A percentile compares a stretch with the other conserved stretches of the same genome.
These are phyloP conservation scores for Protomyces inundatus DNA, from an alignment of 1,139 yeast genomes.

Conservation along the genomic window DNA sequence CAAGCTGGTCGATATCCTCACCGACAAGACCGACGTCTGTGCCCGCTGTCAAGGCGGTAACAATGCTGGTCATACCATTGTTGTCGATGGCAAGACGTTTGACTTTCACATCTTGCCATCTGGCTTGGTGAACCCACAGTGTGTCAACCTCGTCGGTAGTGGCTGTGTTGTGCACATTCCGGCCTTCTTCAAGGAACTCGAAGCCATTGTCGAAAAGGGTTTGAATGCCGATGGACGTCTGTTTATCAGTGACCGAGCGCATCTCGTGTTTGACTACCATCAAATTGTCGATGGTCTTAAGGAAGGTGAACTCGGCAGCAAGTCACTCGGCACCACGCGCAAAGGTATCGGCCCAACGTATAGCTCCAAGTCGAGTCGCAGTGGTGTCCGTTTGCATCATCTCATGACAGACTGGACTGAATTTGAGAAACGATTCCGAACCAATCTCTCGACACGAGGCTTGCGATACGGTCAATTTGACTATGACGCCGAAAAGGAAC, in stretches of 20 bases:
- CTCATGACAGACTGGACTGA: conserved; percentile 91
- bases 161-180: conserved; percentile 97
- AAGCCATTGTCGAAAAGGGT: conserved; percentile 70
- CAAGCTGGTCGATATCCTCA: conserved; percentile 85
- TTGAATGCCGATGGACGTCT: conserved; percentile 72
- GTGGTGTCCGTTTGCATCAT: conserved; percentile 96
- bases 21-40: conserved; percentile 91
- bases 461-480: conserved; percentile 92
- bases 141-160: conserved; percentile 83
- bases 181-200: conserved; percentile 82
- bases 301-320: conserved; percentile 82
- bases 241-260: conserved; percentile 89
- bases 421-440: conserved; percentile 69
- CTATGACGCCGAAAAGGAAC: conserved; percentile 74
- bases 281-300: conserved; percentile 93
- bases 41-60: conserved; percentile 96
- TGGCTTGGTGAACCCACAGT: conserved; percentile 81
- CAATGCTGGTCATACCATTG: conserved; percentile 98
- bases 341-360: conserved; percentile 99
- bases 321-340: conserved; percentile 96
- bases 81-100: conserved; percentile 77
- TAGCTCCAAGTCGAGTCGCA: conserved; percentile 92
- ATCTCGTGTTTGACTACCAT: conserved; percentile 94
- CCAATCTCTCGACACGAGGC: conserved; percentile 72
- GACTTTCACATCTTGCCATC: conserved; percentile 99